Evolutionary conservation across 805 yeast species (phyloP).

Genomic region (Ogataea ramenticola): DNA sequence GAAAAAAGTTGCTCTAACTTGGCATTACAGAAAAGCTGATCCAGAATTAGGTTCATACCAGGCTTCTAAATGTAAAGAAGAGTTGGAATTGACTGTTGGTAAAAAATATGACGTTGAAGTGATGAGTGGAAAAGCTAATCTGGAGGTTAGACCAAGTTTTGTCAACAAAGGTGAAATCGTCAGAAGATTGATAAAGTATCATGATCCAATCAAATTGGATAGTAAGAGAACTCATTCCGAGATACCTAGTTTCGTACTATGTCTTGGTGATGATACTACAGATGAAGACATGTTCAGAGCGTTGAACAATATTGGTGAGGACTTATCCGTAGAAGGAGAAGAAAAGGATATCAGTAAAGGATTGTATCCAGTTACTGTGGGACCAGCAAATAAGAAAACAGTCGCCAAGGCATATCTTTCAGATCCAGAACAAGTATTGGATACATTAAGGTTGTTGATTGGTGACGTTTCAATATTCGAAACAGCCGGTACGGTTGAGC

Average conservation of each 20-base stretch:
- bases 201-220: slow-evolving; percentile 40
- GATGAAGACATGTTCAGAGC: slow-evolving; percentile 97
- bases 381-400: slow-evolving; percentile 84
- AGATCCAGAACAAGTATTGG: slow-evolving; percentile 79
- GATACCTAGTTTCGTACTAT: slow-evolving; percentile 77
- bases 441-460: slow-evolving; percentile 69
- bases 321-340: slow-evolving; percentile 41
- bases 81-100: slow-evolving; percentile 53
- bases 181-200: slow-evolving; percentile 59
- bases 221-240: slow-evolving; percentile 23
- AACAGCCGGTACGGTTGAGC: slow-evolving; percentile 66
- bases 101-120: slow-evolving; percentile 78
- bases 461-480: slow-evolving; percentile 77
- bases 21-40: slow-evolving; percentile 96
- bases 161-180: slow-evolving; percentile 97
- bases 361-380: slow-evolving; percentile 82
- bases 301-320: slow-evolving; percentile 52
- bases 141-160: slow-evolving; percentile 93
- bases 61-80: slow-evolving; percentile 65
- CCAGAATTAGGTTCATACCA: slow-evolving; percentile 89
- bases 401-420: slow-evolving; percentile 78
- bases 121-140: slow-evolving; percentile 94
- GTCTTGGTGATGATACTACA: slow-evolving; percentile 93
- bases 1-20: slow-evolving; percentile 89
- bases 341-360: slow-evolving; percentile 46